These are phyloP conservation scores for Stemphylium lycopersici DNA, from an alignment of 2,329 filamentous ascomycete species.

Conservation along the genomic window DNA sequence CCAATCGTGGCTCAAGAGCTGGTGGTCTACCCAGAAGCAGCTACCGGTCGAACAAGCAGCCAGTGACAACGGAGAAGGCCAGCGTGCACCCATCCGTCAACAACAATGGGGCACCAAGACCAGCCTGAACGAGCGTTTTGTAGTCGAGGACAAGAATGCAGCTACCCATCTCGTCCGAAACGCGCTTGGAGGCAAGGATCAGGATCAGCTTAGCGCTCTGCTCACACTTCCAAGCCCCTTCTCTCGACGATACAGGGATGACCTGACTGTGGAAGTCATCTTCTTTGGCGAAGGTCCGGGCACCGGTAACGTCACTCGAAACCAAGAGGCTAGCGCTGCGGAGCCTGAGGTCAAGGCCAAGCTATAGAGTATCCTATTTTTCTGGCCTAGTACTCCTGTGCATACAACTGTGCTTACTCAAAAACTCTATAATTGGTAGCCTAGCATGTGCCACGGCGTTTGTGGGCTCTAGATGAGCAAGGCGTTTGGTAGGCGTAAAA, in stretches of 20 bases:
- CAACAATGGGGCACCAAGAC: constrained; percentile 87
- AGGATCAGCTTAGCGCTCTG: constrained; percentile 90
- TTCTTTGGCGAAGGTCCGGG: constrained; percentile 88
- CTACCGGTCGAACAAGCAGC: constrained; percentile 77
- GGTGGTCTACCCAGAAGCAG: constrained; percentile 63
- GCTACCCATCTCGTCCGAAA: constrained; percentile 96
- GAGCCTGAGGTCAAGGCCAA: constrained; percentile 57
- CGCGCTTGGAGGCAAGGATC: constrained; percentile 89
- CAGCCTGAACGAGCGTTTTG: constrained; percentile 78
- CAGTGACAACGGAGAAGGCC: constrained; percentile 65
- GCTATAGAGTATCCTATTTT: constrained; percentile 41
- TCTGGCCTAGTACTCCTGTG: neutral
- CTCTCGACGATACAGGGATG: constrained; percentile 90
- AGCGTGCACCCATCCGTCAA: constrained; percentile 85
- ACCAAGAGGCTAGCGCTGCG: constrained; percentile 81
- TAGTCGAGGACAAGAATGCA: constrained; percentile 93
- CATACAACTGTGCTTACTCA: neutral
- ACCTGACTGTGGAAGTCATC: constrained; percentile 96
- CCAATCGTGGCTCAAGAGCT: constrained; percentile 72
- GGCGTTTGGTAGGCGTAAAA: constrained; percentile 12
- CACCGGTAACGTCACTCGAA: constrained; percentile 79
- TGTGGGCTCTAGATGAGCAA: constrained; percentile 8
- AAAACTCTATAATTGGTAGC: constrained; percentile 1
- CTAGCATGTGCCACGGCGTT: constrained; percentile 14
- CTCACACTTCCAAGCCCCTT: constrained; percentile 91